phyloP scores from a whole-genome alignment of 148 eudicot genomes.

The Vaccinium macrocarpon region DNA sequence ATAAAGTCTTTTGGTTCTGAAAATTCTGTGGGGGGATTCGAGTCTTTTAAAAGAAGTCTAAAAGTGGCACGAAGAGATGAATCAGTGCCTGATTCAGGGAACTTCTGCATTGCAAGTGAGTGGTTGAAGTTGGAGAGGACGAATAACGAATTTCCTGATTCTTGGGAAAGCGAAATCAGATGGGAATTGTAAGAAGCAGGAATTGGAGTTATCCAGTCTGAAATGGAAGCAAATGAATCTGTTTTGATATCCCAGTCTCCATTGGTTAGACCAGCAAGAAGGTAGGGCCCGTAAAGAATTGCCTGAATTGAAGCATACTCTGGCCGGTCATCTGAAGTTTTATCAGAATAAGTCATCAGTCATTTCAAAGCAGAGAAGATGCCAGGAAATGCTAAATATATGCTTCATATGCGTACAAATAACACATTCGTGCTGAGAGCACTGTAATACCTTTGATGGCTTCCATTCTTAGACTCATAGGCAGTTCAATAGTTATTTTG shows the following conservation, averaged over 20 bases:
- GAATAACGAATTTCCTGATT: constrained; percentile 26
- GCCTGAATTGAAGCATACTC: constrained; percentile 59
- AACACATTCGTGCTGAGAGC: background rate
- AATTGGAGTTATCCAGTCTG: constrained; percentile 62
- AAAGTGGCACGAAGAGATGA: constrained; percentile 56
- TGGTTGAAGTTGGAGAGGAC: constrained; percentile 37
- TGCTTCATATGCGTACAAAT: background rate
- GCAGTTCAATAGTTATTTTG: constrained; percentile 50
- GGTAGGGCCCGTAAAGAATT: constrained; percentile 82
- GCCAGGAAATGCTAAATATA: background rate
- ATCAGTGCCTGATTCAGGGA: constrained; percentile 49
- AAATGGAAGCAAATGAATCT: constrained; percentile 28
- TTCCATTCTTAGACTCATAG: constrained; percentile 59
- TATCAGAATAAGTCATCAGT: background rate
- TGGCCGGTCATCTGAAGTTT: constrained; percentile 72
- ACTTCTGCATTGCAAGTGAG: constrained; percentile 35
- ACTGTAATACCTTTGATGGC: constrained; percentile 57
- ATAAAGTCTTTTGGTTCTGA: constrained; percentile 26
- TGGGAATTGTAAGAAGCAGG: constrained; percentile 51
- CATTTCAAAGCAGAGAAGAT: background rate
- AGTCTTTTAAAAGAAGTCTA: constrained; percentile 48
- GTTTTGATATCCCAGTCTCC: constrained; percentile 67
- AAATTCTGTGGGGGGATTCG: constrained; percentile 2
- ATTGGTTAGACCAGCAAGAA: constrained; percentile 64
- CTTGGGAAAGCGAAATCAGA: constrained; percentile 59